These are phyloP conservation scores for Oxytropis ochrocephala DNA, from an alignment of 306 rosid species.

Conservation along the genomic window DNA sequence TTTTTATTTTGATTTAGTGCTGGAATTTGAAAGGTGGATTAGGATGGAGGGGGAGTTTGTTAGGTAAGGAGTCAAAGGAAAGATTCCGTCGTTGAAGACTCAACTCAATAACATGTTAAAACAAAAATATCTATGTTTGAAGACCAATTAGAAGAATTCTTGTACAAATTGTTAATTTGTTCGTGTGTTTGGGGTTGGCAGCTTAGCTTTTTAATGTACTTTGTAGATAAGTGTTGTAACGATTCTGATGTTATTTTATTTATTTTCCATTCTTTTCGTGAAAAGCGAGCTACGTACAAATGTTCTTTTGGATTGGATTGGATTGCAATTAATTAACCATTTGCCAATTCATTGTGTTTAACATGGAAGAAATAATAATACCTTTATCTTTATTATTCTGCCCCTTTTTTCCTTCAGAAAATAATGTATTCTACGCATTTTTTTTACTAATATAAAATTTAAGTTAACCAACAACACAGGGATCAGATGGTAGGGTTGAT, in stretches of 20 bases:
- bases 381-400: constrained; percentile 3
- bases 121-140: constrained; percentile 9
- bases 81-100: constrained; percentile 23
- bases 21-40: constrained; percentile 12
- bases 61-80: constrained; percentile 18
- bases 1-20: background rate
- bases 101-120: constrained; percentile 4
- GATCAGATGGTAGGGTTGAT: no score
- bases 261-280: constrained; percentile 10
- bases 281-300: background rate
- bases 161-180: constrained; percentile 30
- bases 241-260: constrained; percentile 13
- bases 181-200: constrained; percentile 25
- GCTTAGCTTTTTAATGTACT: constrained; percentile 21
- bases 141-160: constrained; percentile 15
- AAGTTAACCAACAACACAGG: no score
- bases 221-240: constrained; percentile 32
- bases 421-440: no score
- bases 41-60: background rate
- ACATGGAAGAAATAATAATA: background rate
- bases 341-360: background rate
- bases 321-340: background rate
- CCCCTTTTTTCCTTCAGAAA: background rate
- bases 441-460: no score
- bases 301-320: constrained; percentile 26